Evolutionary conservation across 1,284 basidiomycete species (phyloP).

Genomic region (Wallemia hederae): DNA sequence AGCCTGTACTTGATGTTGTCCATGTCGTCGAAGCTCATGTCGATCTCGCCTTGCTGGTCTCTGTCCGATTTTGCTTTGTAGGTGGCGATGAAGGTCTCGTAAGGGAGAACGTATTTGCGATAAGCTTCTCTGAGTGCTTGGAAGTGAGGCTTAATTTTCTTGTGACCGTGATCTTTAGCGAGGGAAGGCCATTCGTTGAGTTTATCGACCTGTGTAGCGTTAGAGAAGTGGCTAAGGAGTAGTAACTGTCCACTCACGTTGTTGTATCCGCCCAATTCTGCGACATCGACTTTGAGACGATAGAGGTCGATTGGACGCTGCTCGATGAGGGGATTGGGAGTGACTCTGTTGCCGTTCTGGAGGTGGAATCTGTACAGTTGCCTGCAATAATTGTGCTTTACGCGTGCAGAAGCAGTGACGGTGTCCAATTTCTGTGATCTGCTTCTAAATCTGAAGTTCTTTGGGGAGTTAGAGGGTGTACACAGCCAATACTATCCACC

Average conservation of each 20-base stretch:
- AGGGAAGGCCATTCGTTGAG: conserved; percentile 9
- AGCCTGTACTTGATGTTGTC: conserved; percentile 2
- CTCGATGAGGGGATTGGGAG: conserved; percentile 73
- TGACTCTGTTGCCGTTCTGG: conserved; percentile 57
- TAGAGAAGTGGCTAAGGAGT: too few relatives aligned
- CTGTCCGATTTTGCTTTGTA: background rate
- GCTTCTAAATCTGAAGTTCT: conserved; percentile 83
- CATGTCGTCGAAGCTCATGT: conserved; percentile 9
- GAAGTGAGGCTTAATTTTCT: background rate
- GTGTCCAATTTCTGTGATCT: conserved; percentile 82
- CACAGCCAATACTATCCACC: conserved; percentile 9
- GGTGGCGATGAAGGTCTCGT: background rate
- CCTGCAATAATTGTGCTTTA: conserved; percentile 88
- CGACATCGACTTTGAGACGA: conserved; percentile 69
- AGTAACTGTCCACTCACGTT: conserved; percentile 23
- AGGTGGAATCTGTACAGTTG: conserved; percentile 78
- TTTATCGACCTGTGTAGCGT: conserved; percentile 6
- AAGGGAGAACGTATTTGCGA: background rate
- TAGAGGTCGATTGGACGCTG: conserved; percentile 76
- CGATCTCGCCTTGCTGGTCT: background rate
- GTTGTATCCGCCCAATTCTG: conserved; percentile 58
- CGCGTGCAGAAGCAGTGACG: conserved; percentile 84
- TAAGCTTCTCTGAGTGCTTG: background rate
- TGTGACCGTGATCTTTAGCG: conserved; percentile 3
- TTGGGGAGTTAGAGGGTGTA: conserved; percentile 9